Percentiles rank a stretch among this genome's conserved stretches.
These are phyloP conservation scores for Candida takata DNA, from an alignment of 805 yeast species.

Conservation along the genomic window DNA sequence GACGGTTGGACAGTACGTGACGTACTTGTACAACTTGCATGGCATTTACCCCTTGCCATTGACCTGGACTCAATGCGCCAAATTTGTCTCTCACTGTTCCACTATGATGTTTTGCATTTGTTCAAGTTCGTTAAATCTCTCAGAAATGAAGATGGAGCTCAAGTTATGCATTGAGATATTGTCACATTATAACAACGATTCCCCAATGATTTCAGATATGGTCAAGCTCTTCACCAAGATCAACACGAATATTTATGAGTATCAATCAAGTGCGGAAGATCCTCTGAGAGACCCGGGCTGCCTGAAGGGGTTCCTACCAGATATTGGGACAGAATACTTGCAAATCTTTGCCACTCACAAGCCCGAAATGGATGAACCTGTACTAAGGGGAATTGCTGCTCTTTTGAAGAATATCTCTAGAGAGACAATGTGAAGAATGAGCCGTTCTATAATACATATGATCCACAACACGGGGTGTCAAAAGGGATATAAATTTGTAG, in stretches of 20 bases:
- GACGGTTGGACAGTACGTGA: constrained; percentile 37
- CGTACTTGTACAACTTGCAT: constrained; percentile 40
- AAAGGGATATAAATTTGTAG: background rate
- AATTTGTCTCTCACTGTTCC: constrained; percentile 41
- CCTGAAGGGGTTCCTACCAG: constrained; percentile 33
- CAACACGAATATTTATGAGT: background rate
- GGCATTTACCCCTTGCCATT: constrained; percentile 37
- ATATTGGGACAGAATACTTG: constrained; percentile 38
- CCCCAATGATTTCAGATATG: constrained; percentile 40
- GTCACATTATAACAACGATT: constrained; percentile 37
- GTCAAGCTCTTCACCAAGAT: constrained; percentile 30
- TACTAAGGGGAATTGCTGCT: constrained; percentile 4
- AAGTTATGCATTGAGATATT: constrained; percentile 39
- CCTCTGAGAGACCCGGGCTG: constrained; percentile 12
- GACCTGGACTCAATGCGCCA: constrained; percentile 43
- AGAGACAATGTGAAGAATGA: no score
- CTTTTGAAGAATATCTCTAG: background rate
- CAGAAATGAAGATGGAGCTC: constrained; percentile 39
- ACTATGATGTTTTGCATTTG: constrained; percentile 40
- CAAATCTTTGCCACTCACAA: constrained; percentile 38
- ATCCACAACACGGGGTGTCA: background rate
- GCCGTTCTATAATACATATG: no score
- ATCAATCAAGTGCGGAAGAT: constrained; percentile 1
- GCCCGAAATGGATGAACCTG: constrained; percentile 28
- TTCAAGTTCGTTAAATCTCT: constrained; percentile 39